Percentiles rank a stretch among this genome's conserved stretches.
phyloP scores from a whole-genome alignment of 2,329 filamentous ascomycete species.

The Dendryphion nanum region DNA sequence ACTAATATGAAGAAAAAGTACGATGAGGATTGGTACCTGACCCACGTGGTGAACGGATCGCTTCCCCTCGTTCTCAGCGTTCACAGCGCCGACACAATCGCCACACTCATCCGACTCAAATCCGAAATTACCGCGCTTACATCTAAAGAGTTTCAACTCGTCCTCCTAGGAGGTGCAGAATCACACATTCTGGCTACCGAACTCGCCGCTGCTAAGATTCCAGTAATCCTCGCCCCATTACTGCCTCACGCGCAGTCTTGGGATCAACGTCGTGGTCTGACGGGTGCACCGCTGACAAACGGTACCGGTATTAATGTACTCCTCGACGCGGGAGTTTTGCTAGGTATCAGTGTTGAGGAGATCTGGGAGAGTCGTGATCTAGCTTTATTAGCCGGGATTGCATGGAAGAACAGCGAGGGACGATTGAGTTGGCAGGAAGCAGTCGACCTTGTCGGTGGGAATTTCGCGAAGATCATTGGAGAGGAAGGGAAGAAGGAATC shows the following conservation, averaged over 20 bases:
- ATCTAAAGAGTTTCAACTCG: slow-evolving; percentile 36
- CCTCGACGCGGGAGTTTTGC: slow-evolving; percentile 57
- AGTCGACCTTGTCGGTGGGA: slow-evolving; percentile 56
- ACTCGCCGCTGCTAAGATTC: slow-evolving; percentile 56
- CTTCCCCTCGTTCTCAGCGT: slow-evolving; percentile 58
- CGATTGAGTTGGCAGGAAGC: slow-evolving; percentile 55
- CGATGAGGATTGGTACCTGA: slow-evolving; percentile 49
- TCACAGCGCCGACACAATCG: slow-evolving; percentile 64
- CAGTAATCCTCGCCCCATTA: slow-evolving; percentile 61
- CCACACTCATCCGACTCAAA: slow-evolving; percentile 60
- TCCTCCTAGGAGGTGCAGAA: slow-evolving; percentile 63
- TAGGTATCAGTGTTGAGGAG: slow-evolving; percentile 60
- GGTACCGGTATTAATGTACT: slow-evolving; percentile 61
- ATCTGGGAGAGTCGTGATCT: slow-evolving; percentile 63
- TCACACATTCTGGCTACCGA: slow-evolving; percentile 59
- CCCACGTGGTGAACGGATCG: slow-evolving; percentile 54
- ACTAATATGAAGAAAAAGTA: slow-evolving; percentile 13
- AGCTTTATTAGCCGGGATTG: slow-evolving; percentile 60
- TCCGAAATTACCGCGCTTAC: slow-evolving; percentile 39
- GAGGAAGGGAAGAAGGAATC: slow-evolving; percentile 26
- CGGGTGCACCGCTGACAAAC: slow-evolving; percentile 65
- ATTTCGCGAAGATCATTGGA: slow-evolving; percentile 60
- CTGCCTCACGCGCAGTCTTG: slow-evolving; percentile 56
- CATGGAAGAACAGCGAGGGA: slow-evolving; percentile 57
- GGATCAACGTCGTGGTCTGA: slow-evolving; percentile 62